Base-by-base conservation (phyloP, 768 basidiomycete species). In the Leccinellum rugosiceps region DNA sequence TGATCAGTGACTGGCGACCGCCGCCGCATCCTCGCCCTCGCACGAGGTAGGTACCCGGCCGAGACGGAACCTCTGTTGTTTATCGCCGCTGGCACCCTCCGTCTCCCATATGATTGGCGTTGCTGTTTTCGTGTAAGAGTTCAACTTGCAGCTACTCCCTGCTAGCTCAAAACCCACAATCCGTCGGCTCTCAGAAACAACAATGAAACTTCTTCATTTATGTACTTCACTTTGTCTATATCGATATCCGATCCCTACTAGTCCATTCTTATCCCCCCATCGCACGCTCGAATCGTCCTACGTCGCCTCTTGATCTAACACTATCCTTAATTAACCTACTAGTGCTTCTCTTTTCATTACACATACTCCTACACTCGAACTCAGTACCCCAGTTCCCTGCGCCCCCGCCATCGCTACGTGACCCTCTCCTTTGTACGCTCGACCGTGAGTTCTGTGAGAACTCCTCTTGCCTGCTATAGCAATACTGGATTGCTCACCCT, bases 41-140 rank as follows among this genome's bases (percentile, higher is more conserved):
- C 21, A 23, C 17, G 21, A 58, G n/a, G 34, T 38, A 35, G 15
- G 15, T 38, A 48, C 50, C 25, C 52, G n/a, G 19, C 35, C 46
- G 46, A 38, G 25, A 50, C 58, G 54, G 50, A 25, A 0, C 26
- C 48, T 43, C 6, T 23, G 23, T 15, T 4, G n/a, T 19, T 64
- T 66, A 67, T 66, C 65, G 56, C 65, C 65, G 62, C 51, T 35
- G 15, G 8, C 3, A 44, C 58, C 17, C 25, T 21, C 53, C 55
- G 21, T 49, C 48, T 44, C 13, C 14, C 15, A 50, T 4, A n/a
- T 58, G 60, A 66, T 66, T 59, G 56, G 57, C 57, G 61, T 60
- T 60, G 52, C 65, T 63, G 28, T 56, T 60, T 63, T 63, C 49
- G 64, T 54, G 53, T 62, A 45, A 15, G 26, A 54, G 3, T 23